phyloP scores from a whole-genome alignment of 2,329 filamentous ascomycete genomes.

The Exophiala viscosa region DNA sequence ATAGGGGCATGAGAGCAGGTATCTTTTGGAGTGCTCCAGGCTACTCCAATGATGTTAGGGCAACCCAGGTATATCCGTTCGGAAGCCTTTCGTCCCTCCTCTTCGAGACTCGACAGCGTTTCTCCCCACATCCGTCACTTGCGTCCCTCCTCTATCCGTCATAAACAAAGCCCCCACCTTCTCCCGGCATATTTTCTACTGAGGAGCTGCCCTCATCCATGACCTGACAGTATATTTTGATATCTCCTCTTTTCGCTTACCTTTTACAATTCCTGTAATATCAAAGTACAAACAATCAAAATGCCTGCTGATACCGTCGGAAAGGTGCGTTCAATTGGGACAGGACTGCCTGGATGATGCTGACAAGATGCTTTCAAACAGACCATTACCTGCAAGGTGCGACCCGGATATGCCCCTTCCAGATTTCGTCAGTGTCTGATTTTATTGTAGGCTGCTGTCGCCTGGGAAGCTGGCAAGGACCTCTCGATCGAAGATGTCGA shows the following conservation, averaged over 20 bases:
- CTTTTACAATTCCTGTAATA: not conserved
- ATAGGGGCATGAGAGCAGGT: no score
- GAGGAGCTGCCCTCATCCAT: no score
- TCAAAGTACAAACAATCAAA: slow-evolving; percentile 6
- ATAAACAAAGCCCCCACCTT: no score
- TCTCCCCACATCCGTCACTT: no score
- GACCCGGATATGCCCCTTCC: slow-evolving; percentile 17
- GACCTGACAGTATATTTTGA: not conserved
- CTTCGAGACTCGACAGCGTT: no score
- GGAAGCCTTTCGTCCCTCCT: no score
- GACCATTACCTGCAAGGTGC: slow-evolving; percentile 85
- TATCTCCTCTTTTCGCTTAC: not conserved
- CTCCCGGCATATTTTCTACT: no score
- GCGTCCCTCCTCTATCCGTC: no score
- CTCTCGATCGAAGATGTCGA: slow-evolving; percentile 88
- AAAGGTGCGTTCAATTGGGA: slow-evolving; percentile 23
- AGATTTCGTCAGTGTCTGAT: slow-evolving; percentile 13
- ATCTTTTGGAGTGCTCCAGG: no score
- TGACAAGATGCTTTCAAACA: slow-evolving; percentile 37
- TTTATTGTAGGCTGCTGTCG: slow-evolving; percentile 70
- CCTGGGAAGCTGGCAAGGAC: slow-evolving; percentile 92
- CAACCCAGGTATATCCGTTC: no score
- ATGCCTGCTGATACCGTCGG: slow-evolving; percentile 28
- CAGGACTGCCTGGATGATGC: not conserved
- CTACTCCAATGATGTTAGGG: no score